A percentile compares a stretch with the other conserved stretches of the same genome.
phyloP scores from a whole-genome alignment of 257 asterid species.

The Solanum acaule region DNA sequence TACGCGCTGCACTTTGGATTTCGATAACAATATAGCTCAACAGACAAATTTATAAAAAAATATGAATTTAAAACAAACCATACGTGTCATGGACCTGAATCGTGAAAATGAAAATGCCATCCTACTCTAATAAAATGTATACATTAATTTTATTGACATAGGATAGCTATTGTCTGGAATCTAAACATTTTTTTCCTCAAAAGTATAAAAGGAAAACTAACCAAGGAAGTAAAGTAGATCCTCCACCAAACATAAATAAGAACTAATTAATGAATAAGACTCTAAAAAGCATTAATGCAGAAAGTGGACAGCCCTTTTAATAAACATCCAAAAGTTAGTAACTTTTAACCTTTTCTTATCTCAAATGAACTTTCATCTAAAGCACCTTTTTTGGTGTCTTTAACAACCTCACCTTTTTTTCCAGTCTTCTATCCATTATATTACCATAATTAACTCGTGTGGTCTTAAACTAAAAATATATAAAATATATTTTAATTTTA shows the following conservation, averaged over 20 bases:
- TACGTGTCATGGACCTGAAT: neutral
- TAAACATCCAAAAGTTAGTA: slow-evolving; percentile 61
- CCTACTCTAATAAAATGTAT: too few species aligned
- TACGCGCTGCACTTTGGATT: too few species aligned
- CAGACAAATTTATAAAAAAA: too few species aligned
- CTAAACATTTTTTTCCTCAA: neutral
- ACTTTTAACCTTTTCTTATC: slow-evolving; percentile 18
- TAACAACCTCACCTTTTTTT: neutral
- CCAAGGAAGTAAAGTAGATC: slow-evolving; percentile 16
- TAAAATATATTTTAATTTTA: too few species aligned
- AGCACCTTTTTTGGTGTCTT: slow-evolving; percentile 18
- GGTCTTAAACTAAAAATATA: too few species aligned
- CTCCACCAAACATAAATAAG: slow-evolving; percentile 13
- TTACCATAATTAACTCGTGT: neutral
- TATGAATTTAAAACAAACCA: too few species aligned
- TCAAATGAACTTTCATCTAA: slow-evolving; percentile 41
- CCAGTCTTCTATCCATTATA: neutral
- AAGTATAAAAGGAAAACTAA: neutral
- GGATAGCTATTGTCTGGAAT: neutral
- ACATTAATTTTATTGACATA: neutral
- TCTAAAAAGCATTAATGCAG: slow-evolving; percentile 21
- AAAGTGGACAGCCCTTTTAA: slow-evolving; percentile 99
- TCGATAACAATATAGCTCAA: too few species aligned
- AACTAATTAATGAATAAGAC: neutral
- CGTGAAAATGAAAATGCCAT: neutral